phyloP scores from a whole-genome alignment of 2,329 filamentous ascomycete species.

The Trichoderma afroharzianum region DNA sequence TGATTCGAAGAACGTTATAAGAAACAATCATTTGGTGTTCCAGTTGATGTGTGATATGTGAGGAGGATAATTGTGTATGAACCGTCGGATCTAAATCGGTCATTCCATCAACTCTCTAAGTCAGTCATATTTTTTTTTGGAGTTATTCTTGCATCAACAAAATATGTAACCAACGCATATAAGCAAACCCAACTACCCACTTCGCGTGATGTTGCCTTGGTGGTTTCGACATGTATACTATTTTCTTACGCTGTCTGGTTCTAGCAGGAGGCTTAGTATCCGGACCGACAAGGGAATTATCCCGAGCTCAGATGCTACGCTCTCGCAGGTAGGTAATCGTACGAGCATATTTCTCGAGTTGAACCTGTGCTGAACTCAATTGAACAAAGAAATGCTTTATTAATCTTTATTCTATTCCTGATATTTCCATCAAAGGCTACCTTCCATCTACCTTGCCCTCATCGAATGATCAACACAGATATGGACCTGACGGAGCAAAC shows the following conservation, averaged over 20 bases:
- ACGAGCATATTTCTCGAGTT: neutral
- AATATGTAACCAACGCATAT: neutral
- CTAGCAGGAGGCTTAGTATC: neutral
- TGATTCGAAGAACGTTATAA: neutral
- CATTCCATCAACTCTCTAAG: neutral
- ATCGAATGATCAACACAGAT: neutral
- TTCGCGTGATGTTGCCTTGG: neutral
- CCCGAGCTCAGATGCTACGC: neutral
- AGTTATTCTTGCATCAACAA: neutral
- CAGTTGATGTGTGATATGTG: neutral
- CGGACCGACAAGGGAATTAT: neutral
- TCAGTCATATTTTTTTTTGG: neutral
- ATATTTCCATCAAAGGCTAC: neutral
- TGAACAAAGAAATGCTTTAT: neutral
- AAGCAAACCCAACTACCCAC: neutral
- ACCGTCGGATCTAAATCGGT: neutral
- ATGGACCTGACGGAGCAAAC: neutral
- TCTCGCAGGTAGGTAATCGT: neutral
- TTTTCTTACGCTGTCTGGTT: neutral
- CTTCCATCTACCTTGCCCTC: neutral
- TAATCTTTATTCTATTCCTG: neutral
- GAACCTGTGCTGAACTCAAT: neutral
- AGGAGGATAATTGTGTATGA: neutral
- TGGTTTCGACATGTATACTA: neutral
- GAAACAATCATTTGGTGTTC: neutral